Base-by-base conservation (phyloP, 345 rosid genomes). In the Heritiera fomes region DNA sequence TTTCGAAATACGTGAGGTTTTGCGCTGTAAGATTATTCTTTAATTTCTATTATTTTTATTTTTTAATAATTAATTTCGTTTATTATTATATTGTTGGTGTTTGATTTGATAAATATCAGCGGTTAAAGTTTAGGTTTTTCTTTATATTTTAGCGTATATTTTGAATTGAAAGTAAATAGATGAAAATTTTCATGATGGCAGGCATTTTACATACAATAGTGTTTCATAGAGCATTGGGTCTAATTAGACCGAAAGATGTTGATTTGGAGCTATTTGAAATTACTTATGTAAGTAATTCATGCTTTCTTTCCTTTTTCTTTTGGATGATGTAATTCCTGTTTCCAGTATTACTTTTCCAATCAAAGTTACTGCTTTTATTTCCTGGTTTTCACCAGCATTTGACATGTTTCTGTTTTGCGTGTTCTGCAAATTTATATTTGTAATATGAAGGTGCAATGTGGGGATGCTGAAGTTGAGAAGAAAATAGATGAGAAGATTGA, bases 401-500 rank as follows among this genome's bases (percentile, higher is more conserved):
- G 52, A 67, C 49, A 18, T 67, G 7, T 43, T 3, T 65, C 3
- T 59, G 32, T 43, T 49, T 49, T 49, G 13, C 45, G 2, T 68
- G 53, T 45, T 68, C 9, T 10, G 10, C 28, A n/a, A 38, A 11
- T 78, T 73, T 56, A 61, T 15, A 71, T 55, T 74, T 64, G 15
- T 41, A 63, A 78, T 70, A 69, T 43, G 20, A 80, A 83, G 99
- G 99, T 96, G 61, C 95, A 96, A 84, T 96, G 98, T 56, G 99
- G 98, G 70, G 97, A 89, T 75, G 77, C 65, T 10, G 97, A 96
- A 58, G 87, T 94, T 52, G 99, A 96, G 70, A 96, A 92, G 92
- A 94, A 94, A 86, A 92, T 96, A 52, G 97, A 94, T 75, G 97
- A 96, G 78, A 96, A 89, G 89, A 91, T 92, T 77, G 99, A 96